A percentile compares a stretch with the other conserved stretches of the same genome.
phyloP scores from a whole-genome alignment of 2,329 filamentous ascomycete genomes.

The Cordyceps fumosorosea region DNA sequence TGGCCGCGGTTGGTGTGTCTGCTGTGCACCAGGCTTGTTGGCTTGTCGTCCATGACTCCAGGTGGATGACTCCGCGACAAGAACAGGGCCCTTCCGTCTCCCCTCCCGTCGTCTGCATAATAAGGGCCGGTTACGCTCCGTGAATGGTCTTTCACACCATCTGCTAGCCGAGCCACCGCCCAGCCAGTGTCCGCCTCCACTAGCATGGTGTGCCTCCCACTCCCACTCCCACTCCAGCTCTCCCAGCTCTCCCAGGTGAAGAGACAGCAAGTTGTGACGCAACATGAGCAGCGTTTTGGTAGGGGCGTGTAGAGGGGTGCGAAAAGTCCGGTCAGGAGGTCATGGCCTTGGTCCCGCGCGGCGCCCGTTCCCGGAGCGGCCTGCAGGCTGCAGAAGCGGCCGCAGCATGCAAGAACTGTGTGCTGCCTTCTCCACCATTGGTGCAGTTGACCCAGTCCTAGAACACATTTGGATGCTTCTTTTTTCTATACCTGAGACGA shows the following conservation, averaged over 20 bases:
- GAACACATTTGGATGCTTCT: conserved; percentile 6
- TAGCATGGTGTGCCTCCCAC: conserved; percentile 1
- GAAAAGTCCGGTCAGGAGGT: conserved; percentile 20
- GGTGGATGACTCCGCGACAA: background rate
- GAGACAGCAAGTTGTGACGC: conserved; percentile 11
- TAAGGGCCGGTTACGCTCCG: background rate
- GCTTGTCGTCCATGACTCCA: background rate
- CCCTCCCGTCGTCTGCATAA: conserved; percentile 10
- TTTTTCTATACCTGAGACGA: conserved; percentile 1
- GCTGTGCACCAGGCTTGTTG: conserved; percentile 2
- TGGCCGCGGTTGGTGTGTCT: background rate
- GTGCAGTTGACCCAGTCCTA: conserved; percentile 8
- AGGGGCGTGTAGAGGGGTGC: conserved; percentile 9
- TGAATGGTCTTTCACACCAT: conserved; percentile 7
- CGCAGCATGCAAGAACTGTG: conserved; percentile 31
- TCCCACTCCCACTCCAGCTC: conserved; percentile 1
- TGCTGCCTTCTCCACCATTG: conserved; percentile 17
- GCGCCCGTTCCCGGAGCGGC: conserved; percentile 27
- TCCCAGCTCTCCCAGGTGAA: background rate
- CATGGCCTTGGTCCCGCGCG: conserved; percentile 26
- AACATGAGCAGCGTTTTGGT: conserved; percentile 9
- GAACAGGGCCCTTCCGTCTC: conserved; percentile 3
- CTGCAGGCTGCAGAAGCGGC: conserved; percentile 32
- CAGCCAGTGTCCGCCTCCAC: background rate
- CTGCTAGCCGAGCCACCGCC: conserved; percentile 7